These are phyloP conservation scores for Nicotiana tomentosiformis DNA, from an alignment of 257 asterid genomes.

Conservation along the genomic window DNA sequence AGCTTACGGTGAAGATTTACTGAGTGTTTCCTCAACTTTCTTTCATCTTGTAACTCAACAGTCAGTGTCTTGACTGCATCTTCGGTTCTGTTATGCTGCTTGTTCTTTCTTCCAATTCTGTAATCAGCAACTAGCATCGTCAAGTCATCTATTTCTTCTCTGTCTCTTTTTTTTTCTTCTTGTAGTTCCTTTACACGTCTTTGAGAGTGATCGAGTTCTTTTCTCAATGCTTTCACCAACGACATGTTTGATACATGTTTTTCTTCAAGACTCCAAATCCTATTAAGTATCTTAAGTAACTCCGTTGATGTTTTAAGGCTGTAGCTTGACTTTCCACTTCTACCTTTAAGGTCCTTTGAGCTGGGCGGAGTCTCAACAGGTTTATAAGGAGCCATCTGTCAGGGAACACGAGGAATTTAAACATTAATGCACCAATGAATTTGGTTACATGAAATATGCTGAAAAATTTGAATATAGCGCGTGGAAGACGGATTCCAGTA, in stretches of 20 bases:
- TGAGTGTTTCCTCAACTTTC: constrained; percentile 45
- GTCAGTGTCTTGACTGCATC: constrained; percentile 32
- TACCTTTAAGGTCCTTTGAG: constrained; percentile 36
- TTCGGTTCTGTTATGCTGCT: constrained; percentile 31
- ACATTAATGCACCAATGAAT: not conserved
- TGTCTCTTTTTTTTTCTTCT: constrained; percentile 51
- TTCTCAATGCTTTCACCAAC: constrained; percentile 48
- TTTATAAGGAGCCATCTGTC: constrained; percentile 53
- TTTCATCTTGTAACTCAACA: constrained; percentile 49
- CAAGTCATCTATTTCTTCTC: constrained; percentile 35
- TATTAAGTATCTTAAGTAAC: constrained; percentile 68
- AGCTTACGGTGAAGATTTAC: constrained; percentile 50
- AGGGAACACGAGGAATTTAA: not conserved
- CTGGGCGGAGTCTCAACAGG: constrained; percentile 30
- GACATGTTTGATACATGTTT: constrained; percentile 56
- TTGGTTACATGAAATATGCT: not conserved
- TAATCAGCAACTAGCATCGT: constrained; percentile 35
- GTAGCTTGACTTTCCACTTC: constrained; percentile 44
- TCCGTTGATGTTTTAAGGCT: constrained; percentile 70
- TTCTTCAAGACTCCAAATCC: constrained; percentile 93
- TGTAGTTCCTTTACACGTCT: constrained; percentile 37
- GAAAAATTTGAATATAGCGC: not conserved
- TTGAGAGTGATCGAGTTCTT: constrained; percentile 53
- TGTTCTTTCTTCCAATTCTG: constrained; percentile 31
- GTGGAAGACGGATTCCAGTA: not conserved